Percentiles rank a stretch among this genome's conserved stretches.
These are phyloP conservation scores for Hemerocallis citrina DNA, from an alignment of 106 monocot genomes.

Conservation along the genomic window DNA sequence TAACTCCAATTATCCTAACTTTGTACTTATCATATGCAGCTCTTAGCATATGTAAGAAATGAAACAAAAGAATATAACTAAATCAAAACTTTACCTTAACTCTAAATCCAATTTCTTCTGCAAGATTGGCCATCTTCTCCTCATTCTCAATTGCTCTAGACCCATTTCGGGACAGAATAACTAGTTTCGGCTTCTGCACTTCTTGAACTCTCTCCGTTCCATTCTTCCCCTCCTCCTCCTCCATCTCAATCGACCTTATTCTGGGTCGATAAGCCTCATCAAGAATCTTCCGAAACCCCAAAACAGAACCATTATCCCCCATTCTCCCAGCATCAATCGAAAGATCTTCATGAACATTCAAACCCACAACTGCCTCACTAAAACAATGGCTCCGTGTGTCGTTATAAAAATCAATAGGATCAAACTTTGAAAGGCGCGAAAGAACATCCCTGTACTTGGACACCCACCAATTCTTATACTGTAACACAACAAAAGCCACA, in stretches of 20 bases:
- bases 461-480: slow-evolving; percentile 56
- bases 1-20: no score
- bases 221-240: background rate
- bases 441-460: slow-evolving; percentile 40
- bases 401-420: slow-evolving; percentile 25
- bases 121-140: slow-evolving; percentile 32
- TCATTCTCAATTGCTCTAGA: slow-evolving; percentile 69
- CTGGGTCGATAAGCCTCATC: slow-evolving; percentile 39
- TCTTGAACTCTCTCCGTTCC: background rate
- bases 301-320: slow-evolving; percentile 13
- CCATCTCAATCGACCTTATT: slow-evolving; percentile 1
- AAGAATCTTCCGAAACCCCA: slow-evolving; percentile 25
- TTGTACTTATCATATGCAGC: no score
- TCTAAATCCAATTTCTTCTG: slow-evolving; percentile 33
- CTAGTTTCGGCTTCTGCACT: slow-evolving; percentile 40
- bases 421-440: slow-evolving; percentile 25
- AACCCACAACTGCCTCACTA: slow-evolving; percentile 36
- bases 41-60: no score
- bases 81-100: no score
- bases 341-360: slow-evolving; percentile 43
- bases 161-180: slow-evolving; percentile 46
- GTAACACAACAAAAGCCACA: slow-evolving; percentile 36
- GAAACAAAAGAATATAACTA: no score
- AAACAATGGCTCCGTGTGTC: slow-evolving; percentile 51
- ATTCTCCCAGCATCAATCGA: slow-evolving; percentile 13